These are phyloP conservation scores for Trichaptum fuscoviolaceum DNA, from an alignment of 768 basidiomycete genomes.

Conservation along the genomic window DNA sequence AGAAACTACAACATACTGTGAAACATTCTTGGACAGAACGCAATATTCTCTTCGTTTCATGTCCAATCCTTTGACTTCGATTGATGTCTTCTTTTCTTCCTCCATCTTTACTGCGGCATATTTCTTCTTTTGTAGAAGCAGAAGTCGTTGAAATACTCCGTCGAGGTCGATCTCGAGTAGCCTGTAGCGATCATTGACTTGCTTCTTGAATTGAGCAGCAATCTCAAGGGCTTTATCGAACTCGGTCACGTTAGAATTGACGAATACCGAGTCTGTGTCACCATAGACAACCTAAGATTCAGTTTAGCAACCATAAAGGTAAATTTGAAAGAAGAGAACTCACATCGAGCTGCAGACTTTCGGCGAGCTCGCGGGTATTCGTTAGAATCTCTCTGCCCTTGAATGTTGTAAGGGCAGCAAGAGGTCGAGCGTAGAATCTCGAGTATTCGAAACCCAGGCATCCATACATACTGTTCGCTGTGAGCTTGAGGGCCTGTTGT, in stretches of 20 bases:
- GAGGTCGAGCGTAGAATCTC: slow-evolving; percentile 90
- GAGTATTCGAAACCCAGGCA: slow-evolving; percentile 98
- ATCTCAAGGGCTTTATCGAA: slow-evolving; percentile 88
- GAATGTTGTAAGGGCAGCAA: slow-evolving; percentile 96
- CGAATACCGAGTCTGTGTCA: slow-evolving; percentile 98
- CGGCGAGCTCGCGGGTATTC: slow-evolving; percentile 88
- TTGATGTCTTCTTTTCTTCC: slow-evolving; percentile 68
- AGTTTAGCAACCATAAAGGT: background rate
- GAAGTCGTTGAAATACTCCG: slow-evolving; percentile 84
- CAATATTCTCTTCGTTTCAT: slow-evolving; percentile 99
- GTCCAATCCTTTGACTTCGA: slow-evolving; percentile 94
- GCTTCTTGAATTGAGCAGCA: slow-evolving; percentile 88
- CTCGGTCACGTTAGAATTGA: slow-evolving; percentile 91
- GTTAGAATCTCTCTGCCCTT: slow-evolving; percentile 98
- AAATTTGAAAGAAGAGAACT: slow-evolving; percentile 22
- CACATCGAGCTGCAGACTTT: slow-evolving; percentile 85
- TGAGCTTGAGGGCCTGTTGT: slow-evolving; percentile 94
- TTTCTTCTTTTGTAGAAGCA: slow-evolving; percentile 98
- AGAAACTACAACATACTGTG: slow-evolving; percentile 58
- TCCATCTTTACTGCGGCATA: slow-evolving; percentile 97
- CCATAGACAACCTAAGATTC: slow-evolving; percentile 86
- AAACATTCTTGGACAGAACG: slow-evolving; percentile 84
- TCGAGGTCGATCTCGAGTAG: slow-evolving; percentile 97
- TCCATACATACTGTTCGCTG: slow-evolving; percentile 99
- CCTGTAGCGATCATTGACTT: slow-evolving; percentile 92